Evolutionary conservation across 202 grass and related monocot species (phyloP).

Genomic region (Zizania palustris): DNA sequence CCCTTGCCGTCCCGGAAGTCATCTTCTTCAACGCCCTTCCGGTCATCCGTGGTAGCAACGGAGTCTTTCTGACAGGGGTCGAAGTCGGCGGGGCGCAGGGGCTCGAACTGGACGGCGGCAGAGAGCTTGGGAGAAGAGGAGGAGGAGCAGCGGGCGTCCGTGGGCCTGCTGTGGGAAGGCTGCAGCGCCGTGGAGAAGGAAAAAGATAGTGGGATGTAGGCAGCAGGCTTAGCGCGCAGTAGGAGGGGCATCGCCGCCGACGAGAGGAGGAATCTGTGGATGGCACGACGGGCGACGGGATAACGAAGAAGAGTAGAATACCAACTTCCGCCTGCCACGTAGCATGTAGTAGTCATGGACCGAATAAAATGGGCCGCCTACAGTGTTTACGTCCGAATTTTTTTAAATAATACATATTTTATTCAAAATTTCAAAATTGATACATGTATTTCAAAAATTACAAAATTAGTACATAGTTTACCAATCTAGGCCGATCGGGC

Average conservation of each 20-base stretch:
- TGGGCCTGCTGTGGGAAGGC: not conserved
- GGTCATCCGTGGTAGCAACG: constrained; percentile 1
- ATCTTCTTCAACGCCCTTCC: not conserved
- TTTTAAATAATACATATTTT: no score
- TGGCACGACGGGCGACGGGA: not conserved
- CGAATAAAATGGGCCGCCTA: no score
- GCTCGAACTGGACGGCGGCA: constrained; percentile 36
- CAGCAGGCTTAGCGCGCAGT: constrained; percentile 13
- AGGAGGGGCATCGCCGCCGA: constrained; percentile 35
- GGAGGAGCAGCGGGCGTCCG: constrained; percentile 41
- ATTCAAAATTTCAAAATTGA: no score
- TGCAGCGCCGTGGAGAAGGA: constrained; percentile 25
- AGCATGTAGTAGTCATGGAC: no score
- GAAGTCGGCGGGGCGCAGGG: constrained; percentile 47
- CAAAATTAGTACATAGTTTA: no score
- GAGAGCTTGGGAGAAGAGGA: constrained; percentile 40
- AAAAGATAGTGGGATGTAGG: constrained; percentile 2
- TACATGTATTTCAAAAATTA: no score
- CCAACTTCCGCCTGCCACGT: no score
- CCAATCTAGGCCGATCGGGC: no score
- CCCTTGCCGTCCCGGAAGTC: not conserved
- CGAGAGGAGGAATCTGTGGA: not conserved
- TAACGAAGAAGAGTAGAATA: not conserved
- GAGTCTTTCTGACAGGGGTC: not conserved
- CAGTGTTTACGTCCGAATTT: no score